Evolutionary conservation across 83 land plant genomes (phyloP).

Genomic region (Diphasiastrum complanatum): DNA sequence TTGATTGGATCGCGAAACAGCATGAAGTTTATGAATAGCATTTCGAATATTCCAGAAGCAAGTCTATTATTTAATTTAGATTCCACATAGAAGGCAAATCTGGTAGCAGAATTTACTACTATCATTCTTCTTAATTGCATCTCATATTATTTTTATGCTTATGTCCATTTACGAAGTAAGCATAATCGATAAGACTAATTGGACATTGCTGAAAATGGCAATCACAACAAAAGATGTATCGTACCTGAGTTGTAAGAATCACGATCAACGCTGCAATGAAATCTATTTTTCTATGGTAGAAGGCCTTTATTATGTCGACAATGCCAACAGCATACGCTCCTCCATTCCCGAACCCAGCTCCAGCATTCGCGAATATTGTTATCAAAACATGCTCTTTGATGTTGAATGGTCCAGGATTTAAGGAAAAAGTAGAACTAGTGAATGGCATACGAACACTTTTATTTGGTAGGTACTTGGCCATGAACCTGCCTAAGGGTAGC

Average conservation of each 20-base stretch:
- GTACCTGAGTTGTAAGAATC: conserved; percentile 30
- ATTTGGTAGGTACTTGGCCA: conserved; percentile 26
- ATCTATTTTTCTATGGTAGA: conserved; percentile 20
- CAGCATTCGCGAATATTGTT: conserved; percentile 36
- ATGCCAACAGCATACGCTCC: conserved; percentile 28
- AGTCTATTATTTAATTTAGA: no score
- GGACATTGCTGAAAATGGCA: not conserved
- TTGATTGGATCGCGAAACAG: no score
- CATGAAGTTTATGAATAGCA: no score
- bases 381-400: conserved; percentile 34
- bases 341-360: no score
- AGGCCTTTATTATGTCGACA: conserved; percentile 29
- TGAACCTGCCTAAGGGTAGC: conserved; percentile 27
- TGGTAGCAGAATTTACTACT: no score
- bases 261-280: conserved; percentile 23
- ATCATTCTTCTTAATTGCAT: no score
- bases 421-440: conserved; percentile 15
- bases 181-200: no score
- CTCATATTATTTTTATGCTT: no score
- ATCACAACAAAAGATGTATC: not conserved
- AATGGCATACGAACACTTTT: conserved; percentile 11
- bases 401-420: conserved; percentile 36
- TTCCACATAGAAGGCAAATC: no score
- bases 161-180: no score
- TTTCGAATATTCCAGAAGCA: no score